Evolutionary conservation across 352 stramenopile genomes (phyloP), one percentile per base, ranked within the genome.

Genomic region (Hyaloperonospora arabidopsidis): DNA sequence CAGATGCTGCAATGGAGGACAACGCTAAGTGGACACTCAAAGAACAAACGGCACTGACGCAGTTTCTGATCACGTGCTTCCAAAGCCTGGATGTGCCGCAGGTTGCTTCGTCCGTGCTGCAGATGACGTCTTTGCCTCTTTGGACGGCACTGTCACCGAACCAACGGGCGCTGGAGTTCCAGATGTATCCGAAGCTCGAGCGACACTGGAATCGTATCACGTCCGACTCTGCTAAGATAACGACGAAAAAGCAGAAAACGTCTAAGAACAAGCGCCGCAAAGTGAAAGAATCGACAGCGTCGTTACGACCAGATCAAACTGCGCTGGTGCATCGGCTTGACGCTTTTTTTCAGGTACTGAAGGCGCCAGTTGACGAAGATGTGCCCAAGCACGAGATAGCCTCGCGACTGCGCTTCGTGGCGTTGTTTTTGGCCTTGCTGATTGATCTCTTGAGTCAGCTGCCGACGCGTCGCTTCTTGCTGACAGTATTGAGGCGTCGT

Each of bases 391-490:
- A 54, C 0, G 57, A 65, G 44, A 7, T 65, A 38, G 40, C 34
- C 12, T 57, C 52, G 11, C 57, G 45, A 15, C 18, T 76, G 18
- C 67, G 67, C 35, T 93, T 83, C 45, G 36, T 86, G 11, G 80
- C 70, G 14, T 50, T 86, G 13, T 86, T 85, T 36, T 50, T 97
- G 52, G 79, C 80, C 41, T 66, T 97, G 32, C 52, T 95, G 34
- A 80, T 77, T 22, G 89, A 97, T 39, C 62, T 97, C 8, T 67
- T 97, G 45, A 75, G 59, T 21, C 86, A 96, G 60, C 63, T 95
- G 1, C 79, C 89, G n/a, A 97, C 91, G 18, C 84, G 90, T n/a
- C 82, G 85, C 35, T 95, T 94, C 40, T 60, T 96, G 11, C 59
- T 76, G 36, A 68, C 70, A 13, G 60, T 95, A 36, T 50, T 96